Percentiles rank a stretch among this genome's conserved stretches.
phyloP scores from a whole-genome alignment of 352 stramenopile genomes.

The Globisporangium acanthophoron region DNA sequence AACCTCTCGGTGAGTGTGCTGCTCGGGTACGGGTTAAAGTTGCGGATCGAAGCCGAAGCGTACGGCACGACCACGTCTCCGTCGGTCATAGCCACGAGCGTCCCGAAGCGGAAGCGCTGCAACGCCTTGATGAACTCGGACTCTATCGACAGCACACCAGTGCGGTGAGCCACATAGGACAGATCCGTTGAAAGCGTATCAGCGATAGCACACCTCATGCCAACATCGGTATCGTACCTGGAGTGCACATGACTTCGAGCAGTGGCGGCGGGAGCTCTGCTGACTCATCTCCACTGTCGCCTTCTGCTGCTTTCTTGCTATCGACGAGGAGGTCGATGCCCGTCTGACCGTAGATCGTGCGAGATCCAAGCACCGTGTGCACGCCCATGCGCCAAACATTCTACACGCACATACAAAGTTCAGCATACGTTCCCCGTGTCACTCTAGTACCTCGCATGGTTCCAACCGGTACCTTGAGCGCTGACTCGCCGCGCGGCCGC shows the following conservation, averaged over 20 bases:
- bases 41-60: slow-evolving; percentile 65
- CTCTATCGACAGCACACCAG: slow-evolving; percentile 15
- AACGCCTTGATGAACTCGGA: slow-evolving; percentile 51
- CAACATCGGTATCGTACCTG: slow-evolving; percentile 13
- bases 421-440: neutral
- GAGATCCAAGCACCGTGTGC: slow-evolving; percentile 57
- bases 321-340: slow-evolving; percentile 69
- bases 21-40: slow-evolving; percentile 59
- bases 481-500: slow-evolving; percentile 50
- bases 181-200: neutral
- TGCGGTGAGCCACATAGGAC: neutral
- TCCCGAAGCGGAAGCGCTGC: slow-evolving; percentile 48
- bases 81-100: slow-evolving; percentile 70
- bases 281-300: neutral
- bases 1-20: slow-evolving; percentile 45
- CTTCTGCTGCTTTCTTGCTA: slow-evolving; percentile 11
- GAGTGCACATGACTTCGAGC: slow-evolving; percentile 62
- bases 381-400: slow-evolving; percentile 67
- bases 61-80: slow-evolving; percentile 73
- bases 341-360: slow-evolving; percentile 66
- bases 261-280: slow-evolving; percentile 16
- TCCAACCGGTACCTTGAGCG: slow-evolving; percentile 39
- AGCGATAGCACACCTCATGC: neutral
- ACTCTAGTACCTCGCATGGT: no score
- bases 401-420: slow-evolving; percentile 12